These are phyloP conservation scores for Auriscalpium vulgare DNA, from an alignment of 768 basidiomycete genomes.

Conservation along the genomic window DNA sequence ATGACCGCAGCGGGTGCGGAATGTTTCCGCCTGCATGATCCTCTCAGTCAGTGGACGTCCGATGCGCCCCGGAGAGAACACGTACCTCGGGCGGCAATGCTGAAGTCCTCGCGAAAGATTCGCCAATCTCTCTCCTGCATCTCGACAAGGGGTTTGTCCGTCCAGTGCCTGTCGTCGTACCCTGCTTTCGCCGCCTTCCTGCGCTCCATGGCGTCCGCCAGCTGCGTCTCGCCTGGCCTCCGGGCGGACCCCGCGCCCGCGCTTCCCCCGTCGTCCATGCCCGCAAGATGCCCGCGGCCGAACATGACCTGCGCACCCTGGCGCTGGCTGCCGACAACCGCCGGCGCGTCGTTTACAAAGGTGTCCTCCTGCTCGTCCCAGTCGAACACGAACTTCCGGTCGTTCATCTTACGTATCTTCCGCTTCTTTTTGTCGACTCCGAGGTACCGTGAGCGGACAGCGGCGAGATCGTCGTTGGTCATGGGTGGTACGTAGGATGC, in stretches of 20 bases:
- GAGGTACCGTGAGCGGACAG: slow-evolving; percentile 88
- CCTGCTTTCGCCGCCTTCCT: slow-evolving; percentile 74
- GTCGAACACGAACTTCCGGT: slow-evolving; percentile 98
- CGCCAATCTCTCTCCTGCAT: slow-evolving; percentile 99
- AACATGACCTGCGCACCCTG: slow-evolving; percentile 88
- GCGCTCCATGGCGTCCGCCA: slow-evolving; percentile 79
- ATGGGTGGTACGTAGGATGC: slow-evolving; percentile 47
- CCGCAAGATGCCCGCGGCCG: slow-evolving; percentile 75
- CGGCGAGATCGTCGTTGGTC: slow-evolving; percentile 72
- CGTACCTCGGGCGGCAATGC: slow-evolving; percentile 83
- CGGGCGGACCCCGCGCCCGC: slow-evolving; percentile 25
- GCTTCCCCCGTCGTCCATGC: slow-evolving; percentile 65
- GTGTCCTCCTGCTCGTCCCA: slow-evolving; percentile 98
- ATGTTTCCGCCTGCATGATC: slow-evolving; percentile 70
- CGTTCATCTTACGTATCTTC: slow-evolving; percentile 90
- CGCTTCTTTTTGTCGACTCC: slow-evolving; percentile 93
- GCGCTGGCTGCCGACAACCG: slow-evolving; percentile 58
- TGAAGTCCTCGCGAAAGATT: slow-evolving; percentile 98
- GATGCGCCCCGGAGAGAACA: not conserved
- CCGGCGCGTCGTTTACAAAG: slow-evolving; percentile 67
- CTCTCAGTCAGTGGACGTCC: not conserved
- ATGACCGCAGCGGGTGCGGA: slow-evolving; percentile 87
- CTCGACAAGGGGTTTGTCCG: slow-evolving; percentile 83
- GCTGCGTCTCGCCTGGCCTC: slow-evolving; percentile 32
- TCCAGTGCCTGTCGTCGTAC: slow-evolving; percentile 95